Evolutionary conservation across 495 filamentous ascomycete species (phyloP), one percentile per base, ranked within the genome.

Genomic region (Talaromyces nanjingensis): DNA sequence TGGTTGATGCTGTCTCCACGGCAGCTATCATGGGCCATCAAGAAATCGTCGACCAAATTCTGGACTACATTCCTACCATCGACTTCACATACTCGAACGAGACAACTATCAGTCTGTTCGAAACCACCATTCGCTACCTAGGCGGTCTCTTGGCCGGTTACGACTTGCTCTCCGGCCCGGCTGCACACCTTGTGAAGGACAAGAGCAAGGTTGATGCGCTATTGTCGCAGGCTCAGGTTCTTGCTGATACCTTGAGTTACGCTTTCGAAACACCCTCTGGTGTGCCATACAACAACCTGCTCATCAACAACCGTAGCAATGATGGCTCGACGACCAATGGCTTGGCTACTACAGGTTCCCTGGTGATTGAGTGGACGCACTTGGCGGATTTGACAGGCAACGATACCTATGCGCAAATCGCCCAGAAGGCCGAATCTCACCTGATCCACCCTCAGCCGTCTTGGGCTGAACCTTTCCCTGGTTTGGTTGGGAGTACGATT

Each of bases 71-170:
- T 52, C 76, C 82, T 0, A 79, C 71, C 0, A 84, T 96, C 66
- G 78, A 96, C 74, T 96, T 90, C 65, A 81, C 81, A 59, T 77
- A 74, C 18, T 88, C 89, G 4, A 63, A 69, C 1, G 73, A 72
- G 6, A 76, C 76, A 14, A 37, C 63, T 34, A 85, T 96, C 65
- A 92, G 87, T 63, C 75, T 96, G 31, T 96, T 96, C 64, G 91
- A 96, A 74, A 96, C 91, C 2, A 96, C 91, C 2, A 96, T 96
- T 68, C 88, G 91, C 4, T 96, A 96, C 67, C 76, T 96, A 3
- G 91, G 80, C 16, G 92, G 92, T 18, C 78, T 96, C 66, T 66
- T 96, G 49, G 90, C 92, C 8, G 92, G 86, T 6, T 92, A 94
- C 71, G 92, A 96, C 70, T 81, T 96, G 66, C 74, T 96, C 27